phyloP scores from a whole-genome alignment of 2,329 filamentous ascomycete species.

The Trichoderma polysporum region DNA sequence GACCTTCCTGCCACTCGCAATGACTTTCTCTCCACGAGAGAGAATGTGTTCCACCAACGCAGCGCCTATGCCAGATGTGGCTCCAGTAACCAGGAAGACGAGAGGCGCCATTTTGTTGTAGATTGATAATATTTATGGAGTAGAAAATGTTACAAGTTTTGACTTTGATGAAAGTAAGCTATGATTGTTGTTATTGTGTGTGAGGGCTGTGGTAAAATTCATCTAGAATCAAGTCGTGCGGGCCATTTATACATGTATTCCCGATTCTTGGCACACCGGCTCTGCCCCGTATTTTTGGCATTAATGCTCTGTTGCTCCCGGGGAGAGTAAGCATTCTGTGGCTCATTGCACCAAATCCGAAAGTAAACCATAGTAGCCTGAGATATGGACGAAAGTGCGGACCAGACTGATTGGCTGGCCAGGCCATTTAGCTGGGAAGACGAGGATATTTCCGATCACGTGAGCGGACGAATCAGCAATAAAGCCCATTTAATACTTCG shows the following conservation, averaged over 20 bases:
- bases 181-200: not conserved
- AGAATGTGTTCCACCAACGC: conserved; percentile 29
- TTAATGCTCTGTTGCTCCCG: not conserved
- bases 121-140: not conserved
- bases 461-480: not conserved
- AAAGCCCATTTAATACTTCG: conserved; percentile 10
- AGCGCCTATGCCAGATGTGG: conserved; percentile 35
- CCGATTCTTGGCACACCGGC: not conserved
- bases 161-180: not conserved
- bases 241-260: not conserved
- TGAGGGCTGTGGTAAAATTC: not conserved
- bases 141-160: not conserved
- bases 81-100: conserved; percentile 37
- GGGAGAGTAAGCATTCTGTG: not conserved
- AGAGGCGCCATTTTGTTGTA: conserved; percentile 29
- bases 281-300: too few species aligned
- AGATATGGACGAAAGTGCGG: not conserved
- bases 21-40: conserved; percentile 32
- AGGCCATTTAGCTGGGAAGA: not conserved
- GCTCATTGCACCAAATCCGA: not conserved
- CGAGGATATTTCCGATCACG: not conserved
- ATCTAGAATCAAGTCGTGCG: not conserved
- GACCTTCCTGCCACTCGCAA: conserved; percentile 33
- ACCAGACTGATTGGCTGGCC: not conserved
- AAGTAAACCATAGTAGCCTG: too few species aligned